These are phyloP conservation scores for Lepidium didymum DNA, from an alignment of 345 rosid genomes.

Conservation along the genomic window DNA sequence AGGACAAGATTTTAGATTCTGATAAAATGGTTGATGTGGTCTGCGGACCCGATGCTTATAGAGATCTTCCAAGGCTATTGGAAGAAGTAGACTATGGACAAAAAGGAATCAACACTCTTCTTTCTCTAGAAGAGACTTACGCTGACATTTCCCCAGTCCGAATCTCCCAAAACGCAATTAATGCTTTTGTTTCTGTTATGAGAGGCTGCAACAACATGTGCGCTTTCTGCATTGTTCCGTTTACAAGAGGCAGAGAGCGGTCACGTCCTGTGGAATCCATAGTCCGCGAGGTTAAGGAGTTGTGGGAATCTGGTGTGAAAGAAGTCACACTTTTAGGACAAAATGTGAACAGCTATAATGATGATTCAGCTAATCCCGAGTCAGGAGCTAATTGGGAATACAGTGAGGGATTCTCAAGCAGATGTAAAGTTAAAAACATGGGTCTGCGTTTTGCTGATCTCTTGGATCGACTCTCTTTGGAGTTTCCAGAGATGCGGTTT, in stretches of 20 bases:
- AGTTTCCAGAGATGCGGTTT: slow-evolving; percentile 93
- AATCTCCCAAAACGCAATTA: slow-evolving; percentile 53
- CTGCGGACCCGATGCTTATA: slow-evolving; percentile 91
- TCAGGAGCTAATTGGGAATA: slow-evolving; percentile 62
- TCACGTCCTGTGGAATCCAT: slow-evolving; percentile 89
- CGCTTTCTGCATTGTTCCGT: slow-evolving; percentile 92
- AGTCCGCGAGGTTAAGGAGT: slow-evolving; percentile 71
- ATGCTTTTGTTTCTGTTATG: slow-evolving; percentile 91
- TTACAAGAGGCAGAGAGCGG: slow-evolving; percentile 88
- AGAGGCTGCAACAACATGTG: slow-evolving; percentile 99
- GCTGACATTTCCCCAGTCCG: slow-evolving; percentile 82
- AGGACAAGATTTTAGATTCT: slow-evolving; percentile 82
- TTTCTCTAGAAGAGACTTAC: slow-evolving; percentile 92
- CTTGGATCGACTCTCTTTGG: slow-evolving; percentile 66
- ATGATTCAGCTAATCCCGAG: slow-evolving; percentile 52
- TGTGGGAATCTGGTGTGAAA: slow-evolving; percentile 82
- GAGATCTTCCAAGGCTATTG: slow-evolving; percentile 76
- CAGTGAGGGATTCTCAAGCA: slow-evolving; percentile 87
- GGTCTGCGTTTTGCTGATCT: slow-evolving; percentile 92
- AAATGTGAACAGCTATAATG: slow-evolving; percentile 92
- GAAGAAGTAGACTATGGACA: slow-evolving; percentile 90
- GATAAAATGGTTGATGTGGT: slow-evolving; percentile 99
- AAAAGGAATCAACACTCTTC: slow-evolving; percentile 87
- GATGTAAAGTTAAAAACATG: slow-evolving; percentile 62
- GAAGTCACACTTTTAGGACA: slow-evolving; percentile 95